Evolutionary conservation across 2,329 filamentous ascomycete species (phyloP).

Genomic region (Drechslera avenae): DNA sequence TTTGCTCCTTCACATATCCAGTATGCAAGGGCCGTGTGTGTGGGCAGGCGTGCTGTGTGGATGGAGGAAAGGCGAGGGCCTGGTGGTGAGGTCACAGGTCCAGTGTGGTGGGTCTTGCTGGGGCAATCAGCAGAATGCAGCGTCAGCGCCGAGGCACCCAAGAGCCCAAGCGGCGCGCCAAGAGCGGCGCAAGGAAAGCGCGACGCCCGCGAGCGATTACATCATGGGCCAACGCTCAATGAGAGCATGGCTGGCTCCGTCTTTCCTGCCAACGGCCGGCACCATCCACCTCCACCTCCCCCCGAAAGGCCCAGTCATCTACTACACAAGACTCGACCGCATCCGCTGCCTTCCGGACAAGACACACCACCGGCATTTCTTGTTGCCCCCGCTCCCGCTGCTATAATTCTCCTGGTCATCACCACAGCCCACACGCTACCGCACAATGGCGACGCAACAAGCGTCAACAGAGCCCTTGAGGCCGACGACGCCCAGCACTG

Average conservation of each 20-base stretch:
- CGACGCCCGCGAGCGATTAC: constrained; percentile 5
- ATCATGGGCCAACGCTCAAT: constrained; percentile 6
- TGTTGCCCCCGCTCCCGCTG: constrained; percentile 17
- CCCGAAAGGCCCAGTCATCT: no score
- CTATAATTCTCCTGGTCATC: background rate
- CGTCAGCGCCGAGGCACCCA: constrained; percentile 13
- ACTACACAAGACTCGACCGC: constrained; percentile 21
- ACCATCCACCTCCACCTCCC: no score
- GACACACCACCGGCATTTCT: background rate
- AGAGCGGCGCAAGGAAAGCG: background rate
- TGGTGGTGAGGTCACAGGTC: constrained; percentile 30
- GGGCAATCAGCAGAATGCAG: constrained; percentile 3
- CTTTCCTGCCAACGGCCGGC: no score
- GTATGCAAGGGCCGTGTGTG: constrained; percentile 2
- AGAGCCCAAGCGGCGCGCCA: constrained; percentile 7
- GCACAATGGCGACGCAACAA: constrained; percentile 34
- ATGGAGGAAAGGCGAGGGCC: background rate
- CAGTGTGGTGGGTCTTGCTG: background rate
- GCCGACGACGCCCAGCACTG: constrained; percentile 19
- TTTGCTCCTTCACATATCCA: constrained; percentile 38
- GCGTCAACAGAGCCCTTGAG: constrained; percentile 40
- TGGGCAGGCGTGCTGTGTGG: no score
- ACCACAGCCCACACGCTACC: background rate
- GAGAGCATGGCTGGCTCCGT: constrained; percentile 5
- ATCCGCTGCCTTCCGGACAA: background rate